These are phyloP conservation scores for Farysia itapuensis DNA, from an alignment of 1,284 basidiomycete genomes.

Conservation along the genomic window DNA sequence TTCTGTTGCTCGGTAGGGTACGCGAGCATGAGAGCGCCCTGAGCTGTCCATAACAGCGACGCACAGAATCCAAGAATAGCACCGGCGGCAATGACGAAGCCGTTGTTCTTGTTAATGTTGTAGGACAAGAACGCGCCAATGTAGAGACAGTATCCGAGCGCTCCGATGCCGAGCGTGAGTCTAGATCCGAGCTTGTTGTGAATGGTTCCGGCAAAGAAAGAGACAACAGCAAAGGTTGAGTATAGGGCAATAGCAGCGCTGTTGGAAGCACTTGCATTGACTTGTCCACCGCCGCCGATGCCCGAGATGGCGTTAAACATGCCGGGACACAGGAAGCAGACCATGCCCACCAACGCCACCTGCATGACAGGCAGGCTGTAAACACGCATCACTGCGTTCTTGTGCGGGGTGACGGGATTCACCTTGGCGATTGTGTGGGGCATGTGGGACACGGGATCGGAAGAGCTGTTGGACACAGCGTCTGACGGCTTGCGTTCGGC, in stretches of 20 bases:
- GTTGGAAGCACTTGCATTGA: slow-evolving; percentile 21
- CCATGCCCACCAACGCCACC: slow-evolving; percentile 34
- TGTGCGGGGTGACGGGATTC: not conserved
- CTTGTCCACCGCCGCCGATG: slow-evolving; percentile 63
- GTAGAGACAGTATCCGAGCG: slow-evolving; percentile 66
- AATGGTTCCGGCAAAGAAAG: slow-evolving; percentile 70
- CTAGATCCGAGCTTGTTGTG: slow-evolving; percentile 69
- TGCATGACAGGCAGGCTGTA: slow-evolving; percentile 24
- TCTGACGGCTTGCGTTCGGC: too few species aligned
- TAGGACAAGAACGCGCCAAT: slow-evolving; percentile 69
- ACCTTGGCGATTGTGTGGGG: not conserved
- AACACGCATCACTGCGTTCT: slow-evolving; percentile 11
- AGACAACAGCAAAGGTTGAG: slow-evolving; percentile 50
- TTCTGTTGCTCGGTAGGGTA: slow-evolving; percentile 75
- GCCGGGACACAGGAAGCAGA: slow-evolving; percentile 63
- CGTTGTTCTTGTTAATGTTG: slow-evolving; percentile 58
- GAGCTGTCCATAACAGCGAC: slow-evolving; percentile 68
- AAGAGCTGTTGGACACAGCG: too few species aligned
- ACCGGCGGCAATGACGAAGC: slow-evolving; percentile 69
- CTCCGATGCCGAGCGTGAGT: slow-evolving; percentile 72
- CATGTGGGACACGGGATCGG: too few species aligned
- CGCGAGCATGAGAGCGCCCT: slow-evolving; percentile 78
- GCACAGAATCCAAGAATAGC: slow-evolving; percentile 81
- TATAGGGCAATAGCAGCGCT: slow-evolving; percentile 47
- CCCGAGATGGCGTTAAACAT: slow-evolving; percentile 66